Evolutionary conservation across 2,329 filamentous ascomycete genomes (phyloP).

Genomic region (Ophiosphaerella korrae): DNA sequence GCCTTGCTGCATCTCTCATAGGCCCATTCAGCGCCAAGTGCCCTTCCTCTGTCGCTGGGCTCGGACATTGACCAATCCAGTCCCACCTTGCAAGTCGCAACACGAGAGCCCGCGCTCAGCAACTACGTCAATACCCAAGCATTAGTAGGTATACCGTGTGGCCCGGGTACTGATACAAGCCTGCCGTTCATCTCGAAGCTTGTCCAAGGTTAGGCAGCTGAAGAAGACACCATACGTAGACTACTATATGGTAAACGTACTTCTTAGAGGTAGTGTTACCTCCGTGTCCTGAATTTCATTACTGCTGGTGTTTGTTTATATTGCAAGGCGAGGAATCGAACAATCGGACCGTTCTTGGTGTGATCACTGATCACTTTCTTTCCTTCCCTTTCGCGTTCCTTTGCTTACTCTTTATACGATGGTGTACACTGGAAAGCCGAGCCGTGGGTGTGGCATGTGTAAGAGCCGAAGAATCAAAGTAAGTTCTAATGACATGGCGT

Average conservation of each 20-base stretch:
- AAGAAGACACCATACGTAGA: conserved; percentile 16
- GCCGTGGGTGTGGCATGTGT: conserved; percentile 72
- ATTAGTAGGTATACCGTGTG: conserved; percentile 8
- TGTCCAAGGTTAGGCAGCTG: conserved; percentile 13
- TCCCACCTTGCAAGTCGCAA: conserved; percentile 6
- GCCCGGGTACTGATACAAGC: conserved; percentile 10
- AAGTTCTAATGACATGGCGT: conserved; percentile 28
- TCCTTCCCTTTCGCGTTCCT: conserved; percentile 14
- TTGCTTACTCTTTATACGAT: conserved; percentile 26
- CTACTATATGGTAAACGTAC: conserved; percentile 30
- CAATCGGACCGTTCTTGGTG: conserved; percentile 1
- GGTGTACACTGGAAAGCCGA: conserved; percentile 51
- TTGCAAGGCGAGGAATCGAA: neutral
- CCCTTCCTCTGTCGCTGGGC: conserved; percentile 10
- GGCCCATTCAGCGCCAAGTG: conserved; percentile 6
- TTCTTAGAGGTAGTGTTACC: conserved; percentile 33
- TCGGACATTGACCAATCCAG: conserved; percentile 8
- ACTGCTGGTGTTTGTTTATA: conserved; percentile 12
- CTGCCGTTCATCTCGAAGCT: conserved; percentile 10
- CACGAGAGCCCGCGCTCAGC: conserved; percentile 1
- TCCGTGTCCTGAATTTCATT: conserved; percentile 8
- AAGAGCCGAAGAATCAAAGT: conserved; percentile 76
- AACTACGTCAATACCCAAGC: conserved; percentile 12
- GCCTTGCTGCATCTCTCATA: conserved; percentile 15
- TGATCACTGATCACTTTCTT: conserved; percentile 6